Evolutionary conservation across 2,329 filamentous ascomycete genomes (phyloP).

Genomic region (Metarhizium anisopliae): DNA sequence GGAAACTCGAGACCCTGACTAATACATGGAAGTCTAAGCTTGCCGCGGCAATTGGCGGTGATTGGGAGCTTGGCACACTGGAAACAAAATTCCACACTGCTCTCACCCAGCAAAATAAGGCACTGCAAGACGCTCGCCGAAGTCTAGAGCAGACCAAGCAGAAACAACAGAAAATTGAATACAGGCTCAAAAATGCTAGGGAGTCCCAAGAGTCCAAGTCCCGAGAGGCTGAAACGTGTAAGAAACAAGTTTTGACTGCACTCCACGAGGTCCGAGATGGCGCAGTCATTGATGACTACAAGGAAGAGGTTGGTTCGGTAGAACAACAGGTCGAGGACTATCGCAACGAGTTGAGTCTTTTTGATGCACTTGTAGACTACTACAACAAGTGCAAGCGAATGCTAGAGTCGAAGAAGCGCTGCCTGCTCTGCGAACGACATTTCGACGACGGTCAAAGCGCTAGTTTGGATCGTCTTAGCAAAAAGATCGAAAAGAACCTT

Average conservation of each 20-base stretch:
- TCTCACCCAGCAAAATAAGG: constrained; percentile 46
- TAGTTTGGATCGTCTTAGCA: constrained; percentile 51
- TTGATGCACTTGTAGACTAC: constrained; percentile 60
- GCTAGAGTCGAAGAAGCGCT: constrained; percentile 61
- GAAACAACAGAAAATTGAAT: constrained; percentile 70
- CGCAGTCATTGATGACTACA: constrained; percentile 44
- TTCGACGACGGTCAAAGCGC: constrained; percentile 54
- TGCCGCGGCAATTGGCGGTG: constrained; percentile 48
- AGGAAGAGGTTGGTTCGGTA: constrained; percentile 39
- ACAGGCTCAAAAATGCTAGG: constrained; percentile 56
- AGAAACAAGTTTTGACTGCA: constrained; percentile 44
- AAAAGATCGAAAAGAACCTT: constrained; percentile 56
- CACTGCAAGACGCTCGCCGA: constrained; percentile 56
- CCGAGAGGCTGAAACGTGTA: constrained; percentile 51
- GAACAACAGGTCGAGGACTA: constrained; percentile 50
- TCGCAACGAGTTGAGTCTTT: constrained; percentile 60
- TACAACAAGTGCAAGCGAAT: constrained; percentile 59
- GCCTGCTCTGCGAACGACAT: constrained; percentile 63
- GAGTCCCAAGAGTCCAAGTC: constrained; percentile 57
- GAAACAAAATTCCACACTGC: constrained; percentile 61
- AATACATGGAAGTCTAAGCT: constrained; percentile 68
- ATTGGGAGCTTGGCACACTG: constrained; percentile 62
- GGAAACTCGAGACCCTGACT: constrained; percentile 67
- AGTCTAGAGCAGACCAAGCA: constrained; percentile 61
- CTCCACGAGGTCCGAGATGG: constrained; percentile 35